Conservation (phyloP, 2,329 filamentous ascomycete species). For the Ophiostoma australiae region DNA sequence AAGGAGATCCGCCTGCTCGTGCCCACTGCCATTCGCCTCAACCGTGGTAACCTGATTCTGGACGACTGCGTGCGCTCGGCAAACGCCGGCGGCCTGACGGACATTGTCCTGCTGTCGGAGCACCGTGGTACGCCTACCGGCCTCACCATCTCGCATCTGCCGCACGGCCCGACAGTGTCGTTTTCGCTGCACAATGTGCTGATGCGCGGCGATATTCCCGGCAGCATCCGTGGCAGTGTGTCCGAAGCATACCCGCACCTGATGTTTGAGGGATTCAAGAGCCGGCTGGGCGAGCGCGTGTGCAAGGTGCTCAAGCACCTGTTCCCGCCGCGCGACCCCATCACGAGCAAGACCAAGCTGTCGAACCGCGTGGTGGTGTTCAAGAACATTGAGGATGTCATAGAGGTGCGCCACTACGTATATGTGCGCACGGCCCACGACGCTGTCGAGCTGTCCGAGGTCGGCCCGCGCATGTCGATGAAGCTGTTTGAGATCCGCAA, state of each 20-base stretch:
- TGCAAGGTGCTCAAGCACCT: conserved; percentile 90
- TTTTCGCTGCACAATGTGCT: conserved; percentile 88
- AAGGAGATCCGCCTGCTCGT: conserved; percentile 74
- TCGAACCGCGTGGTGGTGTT: conserved; percentile 89
- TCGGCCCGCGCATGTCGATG: conserved; percentile 97
- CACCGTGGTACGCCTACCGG: conserved; percentile 90
- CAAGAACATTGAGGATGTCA: conserved; percentile 87
- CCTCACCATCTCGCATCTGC: conserved; percentile 71
- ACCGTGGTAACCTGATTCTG: conserved; percentile 84
- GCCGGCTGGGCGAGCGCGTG: conserved; percentile 71
- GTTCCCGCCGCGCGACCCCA: conserved; percentile 80
- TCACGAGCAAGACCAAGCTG: conserved; percentile 66
- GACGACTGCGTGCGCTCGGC: conserved; percentile 80
- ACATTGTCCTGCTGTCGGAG: conserved; percentile 84
- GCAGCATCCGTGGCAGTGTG: conserved; percentile 78
- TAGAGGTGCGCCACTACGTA: conserved; percentile 84
- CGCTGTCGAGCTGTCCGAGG: conserved; percentile 81
- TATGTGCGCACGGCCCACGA: conserved; percentile 82
- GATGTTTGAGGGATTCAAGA: conserved; percentile 90
- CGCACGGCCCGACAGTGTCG: conserved; percentile 80
- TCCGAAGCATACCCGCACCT: conserved; percentile 90
- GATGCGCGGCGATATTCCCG: conserved; percentile 86
- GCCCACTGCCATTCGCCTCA: conserved; percentile 80
- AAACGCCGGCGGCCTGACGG: conserved; percentile 71
- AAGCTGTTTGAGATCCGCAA: conserved; percentile 86